Evolutionary conservation across 495 filamentous ascomycete genomes (phyloP).

Genomic region (Darksidea phi): DNA sequence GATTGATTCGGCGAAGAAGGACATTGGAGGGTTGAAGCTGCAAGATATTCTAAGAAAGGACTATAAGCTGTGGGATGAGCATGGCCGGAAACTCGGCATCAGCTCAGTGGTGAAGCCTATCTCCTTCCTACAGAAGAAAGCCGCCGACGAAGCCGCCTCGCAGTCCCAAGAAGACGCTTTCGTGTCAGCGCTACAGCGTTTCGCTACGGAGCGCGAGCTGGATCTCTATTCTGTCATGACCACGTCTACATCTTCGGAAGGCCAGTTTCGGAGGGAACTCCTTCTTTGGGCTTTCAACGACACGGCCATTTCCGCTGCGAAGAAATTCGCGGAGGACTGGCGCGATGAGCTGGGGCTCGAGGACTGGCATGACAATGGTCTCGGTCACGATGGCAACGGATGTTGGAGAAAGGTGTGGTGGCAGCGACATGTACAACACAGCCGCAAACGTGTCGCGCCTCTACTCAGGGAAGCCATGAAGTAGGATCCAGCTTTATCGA

Average conservation of each 20-base stretch:
- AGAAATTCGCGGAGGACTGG: conserved; percentile 54
- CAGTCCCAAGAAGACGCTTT: conserved; percentile 48
- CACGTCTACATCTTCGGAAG: conserved; percentile 50
- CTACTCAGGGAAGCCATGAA: conserved; percentile 67
- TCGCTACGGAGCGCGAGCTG: conserved; percentile 57
- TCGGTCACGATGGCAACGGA: conserved; percentile 11
- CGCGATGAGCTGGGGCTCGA: conserved; percentile 57
- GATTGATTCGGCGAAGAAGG: conserved; percentile 66
- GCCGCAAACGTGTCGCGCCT: conserved; percentile 88
- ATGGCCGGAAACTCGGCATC: conserved; percentile 64
- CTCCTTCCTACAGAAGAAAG: conserved; percentile 60
- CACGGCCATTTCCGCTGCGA: conserved; percentile 47
- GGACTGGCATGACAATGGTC: conserved; percentile 46
- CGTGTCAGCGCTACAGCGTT: conserved; percentile 50
- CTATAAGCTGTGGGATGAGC: conserved; percentile 85
- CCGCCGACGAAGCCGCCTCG: conserved; percentile 41
- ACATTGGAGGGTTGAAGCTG: conserved; percentile 65
- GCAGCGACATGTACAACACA: conserved; percentile 65
- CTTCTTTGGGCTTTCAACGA: conserved; percentile 62
- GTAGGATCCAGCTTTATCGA: conserved; percentile 8
- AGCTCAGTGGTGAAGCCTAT: conserved; percentile 70
- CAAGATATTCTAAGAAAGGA: conserved; percentile 82
- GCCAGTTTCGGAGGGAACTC: conserved; percentile 68
- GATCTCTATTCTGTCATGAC: conserved; percentile 79
- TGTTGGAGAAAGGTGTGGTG: conserved; percentile 42